phyloP scores from a whole-genome alignment of 2,329 filamentous ascomycete genomes.

The Botrytis fabae region DNA sequence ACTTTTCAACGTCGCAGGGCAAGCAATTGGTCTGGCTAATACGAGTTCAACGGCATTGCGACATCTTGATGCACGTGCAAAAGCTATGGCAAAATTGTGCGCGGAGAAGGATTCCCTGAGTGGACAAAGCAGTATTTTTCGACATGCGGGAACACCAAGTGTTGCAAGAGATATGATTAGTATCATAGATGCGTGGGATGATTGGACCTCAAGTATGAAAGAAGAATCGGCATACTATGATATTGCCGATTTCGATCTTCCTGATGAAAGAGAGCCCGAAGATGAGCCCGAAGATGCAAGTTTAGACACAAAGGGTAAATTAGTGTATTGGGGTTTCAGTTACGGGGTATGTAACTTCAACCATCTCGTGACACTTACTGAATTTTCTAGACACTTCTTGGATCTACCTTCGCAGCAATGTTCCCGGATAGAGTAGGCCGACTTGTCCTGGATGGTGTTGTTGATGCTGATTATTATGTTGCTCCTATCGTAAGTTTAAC shows the following conservation, averaged over 20 bases:
- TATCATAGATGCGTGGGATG: constrained; percentile 41
- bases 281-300: neutral
- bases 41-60: constrained; percentile 49
- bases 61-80: constrained; percentile 48
- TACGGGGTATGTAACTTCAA: constrained; percentile 43
- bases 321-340: constrained; percentile 52
- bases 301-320: constrained; percentile 33
- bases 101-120: constrained; percentile 37
- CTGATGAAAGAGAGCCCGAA: neutral
- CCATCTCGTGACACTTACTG: neutral
- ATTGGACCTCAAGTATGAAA: constrained; percentile 29
- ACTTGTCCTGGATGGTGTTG: constrained; percentile 42
- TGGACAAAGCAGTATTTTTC: constrained; percentile 38
- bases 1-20: constrained; percentile 27
- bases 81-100: constrained; percentile 48
- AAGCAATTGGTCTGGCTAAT: constrained; percentile 46
- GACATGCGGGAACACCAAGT: constrained; percentile 39
- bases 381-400: constrained; percentile 38
- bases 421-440: constrained; percentile 47
- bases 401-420: constrained; percentile 49
- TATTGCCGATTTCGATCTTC: neutral
- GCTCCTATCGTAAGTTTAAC: constrained; percentile 22
- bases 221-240: constrained; percentile 3
- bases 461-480: constrained; percentile 37
- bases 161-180: constrained; percentile 44